phyloP scores from a whole-genome alignment of 2,329 filamentous ascomycete genomes.

The Claviceps sorghi region DNA sequence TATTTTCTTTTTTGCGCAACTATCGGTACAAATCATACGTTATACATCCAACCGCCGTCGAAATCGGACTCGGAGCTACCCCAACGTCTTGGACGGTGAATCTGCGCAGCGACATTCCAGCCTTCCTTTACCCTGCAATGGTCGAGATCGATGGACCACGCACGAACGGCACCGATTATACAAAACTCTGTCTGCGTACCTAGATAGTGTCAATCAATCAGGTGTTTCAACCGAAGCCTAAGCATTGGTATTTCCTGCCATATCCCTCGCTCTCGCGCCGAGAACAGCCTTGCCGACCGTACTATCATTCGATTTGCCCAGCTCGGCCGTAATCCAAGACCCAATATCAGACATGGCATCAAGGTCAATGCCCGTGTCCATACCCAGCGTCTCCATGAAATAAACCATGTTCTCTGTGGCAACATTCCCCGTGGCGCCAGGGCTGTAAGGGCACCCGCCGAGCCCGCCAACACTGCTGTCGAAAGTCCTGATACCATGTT shows the following conservation, averaged over 20 bases:
- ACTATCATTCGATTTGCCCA: conserved; percentile 49
- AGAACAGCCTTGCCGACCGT: conserved; percentile 52
- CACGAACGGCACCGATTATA: background rate
- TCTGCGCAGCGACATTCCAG: background rate
- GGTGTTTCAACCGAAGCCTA: conserved; percentile 5
- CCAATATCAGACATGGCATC: conserved; percentile 54
- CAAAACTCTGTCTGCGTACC: background rate
- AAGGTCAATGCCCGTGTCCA: conserved; percentile 59
- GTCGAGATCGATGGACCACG: background rate
- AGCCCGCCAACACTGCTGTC: conserved; percentile 68
- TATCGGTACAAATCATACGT: too few relatives aligned
- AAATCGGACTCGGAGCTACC: background rate
- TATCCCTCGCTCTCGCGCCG: conserved; percentile 27
- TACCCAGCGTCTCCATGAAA: conserved; percentile 58
- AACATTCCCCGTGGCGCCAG: conserved; percentile 75
- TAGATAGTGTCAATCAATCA: background rate
- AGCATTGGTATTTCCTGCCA: conserved; percentile 12
- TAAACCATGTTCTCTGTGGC: conserved; percentile 76
- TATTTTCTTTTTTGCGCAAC: background rate
- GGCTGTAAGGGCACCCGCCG: conserved; percentile 73
- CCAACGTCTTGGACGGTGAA: background rate
- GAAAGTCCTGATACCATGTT: conserved; percentile 64
- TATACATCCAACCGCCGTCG: too few relatives aligned
- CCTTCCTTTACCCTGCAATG: background rate
- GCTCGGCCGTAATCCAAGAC: conserved; percentile 51